Evolutionary conservation across 805 yeast genomes (phyloP).

Genomic region (Starmerella bombicola): DNA sequence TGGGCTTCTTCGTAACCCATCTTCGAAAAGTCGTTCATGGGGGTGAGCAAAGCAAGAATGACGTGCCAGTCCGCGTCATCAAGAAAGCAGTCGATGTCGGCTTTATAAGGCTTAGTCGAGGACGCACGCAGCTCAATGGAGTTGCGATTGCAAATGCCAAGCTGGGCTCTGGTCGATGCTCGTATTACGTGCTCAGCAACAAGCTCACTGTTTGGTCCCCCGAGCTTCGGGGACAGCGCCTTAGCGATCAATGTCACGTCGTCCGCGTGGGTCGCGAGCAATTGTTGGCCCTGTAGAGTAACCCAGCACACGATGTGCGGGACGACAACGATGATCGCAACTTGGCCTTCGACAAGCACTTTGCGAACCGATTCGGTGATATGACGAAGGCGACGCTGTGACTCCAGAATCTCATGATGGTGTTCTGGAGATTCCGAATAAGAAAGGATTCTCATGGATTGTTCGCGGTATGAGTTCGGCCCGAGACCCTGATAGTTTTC

Average conservation of each 20-base stretch:
- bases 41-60: slow-evolving; percentile 18
- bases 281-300: slow-evolving; percentile 12
- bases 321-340: slow-evolving; percentile 14
- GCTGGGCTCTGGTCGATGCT: slow-evolving; percentile 12
- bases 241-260: slow-evolving; percentile 9
- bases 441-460: neutral
- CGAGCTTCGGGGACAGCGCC: slow-evolving; percentile 15
- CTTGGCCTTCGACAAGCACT: slow-evolving; percentile 13
- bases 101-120: slow-evolving; percentile 8
- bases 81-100: slow-evolving; percentile 18
- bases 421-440: no score
- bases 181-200: slow-evolving; percentile 16
- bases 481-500: neutral
- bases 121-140: slow-evolving; percentile 11
- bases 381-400: slow-evolving; percentile 4
- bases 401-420: no score
- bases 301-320: slow-evolving; percentile 19
- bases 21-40: slow-evolving; percentile 6
- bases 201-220: slow-evolving; percentile 14
- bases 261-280: slow-evolving; percentile 7
- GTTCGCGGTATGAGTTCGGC: neutral
- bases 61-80: slow-evolving; percentile 18
- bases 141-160: slow-evolving; percentile 13
- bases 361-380: slow-evolving; percentile 10
- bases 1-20: slow-evolving; percentile 19